phyloP scores from a whole-genome alignment of 148 eudicot genomes.

The Heliosperma pusillum region DNA sequence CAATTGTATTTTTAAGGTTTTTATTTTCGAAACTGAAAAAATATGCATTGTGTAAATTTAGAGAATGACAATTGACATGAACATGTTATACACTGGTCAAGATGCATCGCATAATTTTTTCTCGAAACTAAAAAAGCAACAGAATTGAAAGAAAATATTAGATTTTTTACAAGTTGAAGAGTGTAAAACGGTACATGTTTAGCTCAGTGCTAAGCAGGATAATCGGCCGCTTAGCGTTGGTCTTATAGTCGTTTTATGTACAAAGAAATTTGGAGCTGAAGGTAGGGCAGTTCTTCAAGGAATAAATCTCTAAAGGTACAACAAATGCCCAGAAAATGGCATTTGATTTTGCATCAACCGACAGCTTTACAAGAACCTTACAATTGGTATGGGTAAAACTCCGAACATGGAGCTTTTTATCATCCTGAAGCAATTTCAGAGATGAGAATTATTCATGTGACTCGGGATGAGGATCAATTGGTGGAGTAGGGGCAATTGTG shows the following conservation, averaged over 20 bases:
- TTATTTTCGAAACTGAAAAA: too few species aligned
- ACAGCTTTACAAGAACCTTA: constrained; percentile 21
- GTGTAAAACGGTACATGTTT: background rate
- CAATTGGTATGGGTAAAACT: background rate
- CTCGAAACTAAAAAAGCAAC: too few species aligned
- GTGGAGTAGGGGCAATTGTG: constrained; percentile 50
- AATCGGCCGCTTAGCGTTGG: background rate
- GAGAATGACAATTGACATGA: too few species aligned
- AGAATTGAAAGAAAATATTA: too few species aligned
- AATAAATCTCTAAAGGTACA: constrained; percentile 1
- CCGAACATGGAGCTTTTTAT: background rate
- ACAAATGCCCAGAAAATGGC: constrained; percentile 19
- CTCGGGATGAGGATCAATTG: constrained; percentile 32
- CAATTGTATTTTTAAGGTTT: too few species aligned
- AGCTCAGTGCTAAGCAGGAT: background rate
- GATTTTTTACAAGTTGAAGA: background rate
- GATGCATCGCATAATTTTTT: too few species aligned
- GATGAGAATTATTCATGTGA: constrained; percentile 16
- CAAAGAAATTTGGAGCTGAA: constrained; percentile 18
- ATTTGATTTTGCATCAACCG: constrained; percentile 5
- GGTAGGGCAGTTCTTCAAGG: background rate
- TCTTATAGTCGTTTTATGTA: constrained; percentile 16
- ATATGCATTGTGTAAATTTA: too few species aligned
- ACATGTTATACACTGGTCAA: too few species aligned
- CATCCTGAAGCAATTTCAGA: background rate